Evolutionary conservation across 768 basidiomycete genomes (phyloP), one percentile per base, ranked within the genome.

Genomic region (Psilocybe tampanensis): DNA sequence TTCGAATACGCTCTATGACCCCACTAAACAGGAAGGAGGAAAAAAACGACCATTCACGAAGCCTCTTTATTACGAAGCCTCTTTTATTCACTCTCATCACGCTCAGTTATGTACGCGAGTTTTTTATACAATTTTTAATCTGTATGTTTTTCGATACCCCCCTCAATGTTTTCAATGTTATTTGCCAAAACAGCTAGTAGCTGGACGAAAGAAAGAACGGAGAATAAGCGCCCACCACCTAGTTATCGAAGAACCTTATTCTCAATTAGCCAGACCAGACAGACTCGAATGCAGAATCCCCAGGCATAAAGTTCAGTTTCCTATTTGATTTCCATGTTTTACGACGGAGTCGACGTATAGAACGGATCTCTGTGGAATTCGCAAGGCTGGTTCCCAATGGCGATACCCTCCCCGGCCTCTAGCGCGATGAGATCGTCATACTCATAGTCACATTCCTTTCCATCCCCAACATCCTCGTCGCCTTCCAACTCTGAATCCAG

Each of bases 311-410:
- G n/a, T n/a, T n/a, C n/a, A n/a, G n/a, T n/a, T n/a, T n/a, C n/a
- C n/a, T n/a, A n/a, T n/a, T n/a, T n/a, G n/a, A n/a, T n/a, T n/a
- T n/a, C n/a, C n/a, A n/a, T n/a, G n/a, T n/a, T n/a, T n/a, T n/a
- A n/a, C n/a, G n/a, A n/a, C n/a, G 17, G 7, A 18, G 4, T 7
- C 11, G 3, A 47, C 7, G 6, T 5, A 51, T 17, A 55, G 3
- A 21, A 36, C 19, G 54, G 8, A 54, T 72, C 68, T 54, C 62
- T 61, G 70, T 88, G 86, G 64, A 82, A 86, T 74, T 87, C 85
- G 74, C 86, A 88, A 18, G 86, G 83, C 58, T 76, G 68, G 5
- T 67, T 74, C 44, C 86, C 86, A 70, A 87, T 83, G 41, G 86
- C 81, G 39, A 86, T 74, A 6, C 86, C 86, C 68, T 80, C 74